Base-by-base conservation (phyloP, 345 rosid genomes). In the Hypericum androsaemum region DNA sequence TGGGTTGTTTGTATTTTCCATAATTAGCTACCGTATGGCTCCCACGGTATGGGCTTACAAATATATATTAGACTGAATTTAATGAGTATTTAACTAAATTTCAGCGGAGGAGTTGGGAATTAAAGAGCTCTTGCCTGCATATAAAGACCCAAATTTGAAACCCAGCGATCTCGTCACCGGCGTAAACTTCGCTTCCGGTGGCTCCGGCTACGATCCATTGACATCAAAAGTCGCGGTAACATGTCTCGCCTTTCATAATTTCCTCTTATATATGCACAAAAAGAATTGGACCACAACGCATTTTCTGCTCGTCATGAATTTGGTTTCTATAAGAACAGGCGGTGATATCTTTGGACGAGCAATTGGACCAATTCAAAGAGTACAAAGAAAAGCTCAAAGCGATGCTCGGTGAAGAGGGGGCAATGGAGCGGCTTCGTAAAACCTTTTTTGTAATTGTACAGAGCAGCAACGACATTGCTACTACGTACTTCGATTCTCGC, bases 61-160 rank as follows among this genome's bases (percentile, higher is more conserved):
- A 22, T 22, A 22, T 22, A 22, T 22, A 22, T 22, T 22, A 22
- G 32, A 22, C 32, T 4, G 32, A 22, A 22, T 22, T 22, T 1
- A 22, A 4, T 22, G 32, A 22, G 32, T 13, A 46, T 1, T 46
- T 46, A 0, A 14, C 9, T 46, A 13, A 13, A 12, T 46, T 46
- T 46, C 50, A 46, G 50, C 22, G 50, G 50, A 46, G 22, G 50
- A 46, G 22, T 32, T 46, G 15, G 50, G 50, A 14, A 46, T 46
- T 14, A 46, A 46, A 32, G 50, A 46, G 17, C 7, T 10, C 2
- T 32, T 46, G 50, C 50, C 50, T 8, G 50, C 50, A 32, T 46
- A 46, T 16, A 46, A 46, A 16, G 50, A 46, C 14, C 50, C 50
- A 16, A 46, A 46, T 8, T 6, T 46, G 14, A 46, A 12, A 10